phyloP scores from a whole-genome alignment of 2,329 filamentous ascomycete genomes.

The Whalleya microplaca region DNA sequence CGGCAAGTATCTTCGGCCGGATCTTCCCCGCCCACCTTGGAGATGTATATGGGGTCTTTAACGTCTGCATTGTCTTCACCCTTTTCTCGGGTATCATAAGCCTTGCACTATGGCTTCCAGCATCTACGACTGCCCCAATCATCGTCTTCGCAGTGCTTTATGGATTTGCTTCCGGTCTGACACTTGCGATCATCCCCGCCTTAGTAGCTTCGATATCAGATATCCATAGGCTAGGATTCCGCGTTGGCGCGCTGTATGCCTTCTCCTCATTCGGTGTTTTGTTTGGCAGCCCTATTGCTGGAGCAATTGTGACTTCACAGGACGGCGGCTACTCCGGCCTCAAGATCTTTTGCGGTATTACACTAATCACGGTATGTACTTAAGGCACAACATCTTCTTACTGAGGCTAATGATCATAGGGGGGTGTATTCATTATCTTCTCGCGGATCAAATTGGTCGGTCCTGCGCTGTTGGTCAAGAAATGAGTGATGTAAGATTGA shows the following conservation, averaged over 20 bases:
- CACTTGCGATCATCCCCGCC: constrained; percentile 57
- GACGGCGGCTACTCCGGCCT: constrained; percentile 51
- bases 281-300: constrained; percentile 59
- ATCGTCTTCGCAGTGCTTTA: constrained; percentile 70
- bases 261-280: constrained; percentile 51
- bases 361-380: constrained; percentile 24
- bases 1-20: constrained; percentile 34
- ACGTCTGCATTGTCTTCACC: constrained; percentile 56
- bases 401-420: constrained; percentile 7
- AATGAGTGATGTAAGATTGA: background rate
- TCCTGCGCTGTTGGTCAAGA: constrained; percentile 1
- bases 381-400: background rate
- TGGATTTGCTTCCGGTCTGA: constrained; percentile 70
- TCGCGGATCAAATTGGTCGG: constrained; percentile 11
- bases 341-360: constrained; percentile 58
- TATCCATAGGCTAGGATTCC: constrained; percentile 18
- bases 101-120: constrained; percentile 54
- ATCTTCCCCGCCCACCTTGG: constrained; percentile 22
- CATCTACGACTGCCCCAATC: constrained; percentile 56
- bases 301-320: constrained; percentile 49
- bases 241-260: constrained; percentile 19
- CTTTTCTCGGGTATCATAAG: constrained; percentile 50
- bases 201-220: constrained; percentile 22
- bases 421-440: constrained; percentile 5
- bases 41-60: constrained; percentile 50